phyloP scores from a whole-genome alignment of 2,329 filamentous ascomycete genomes.

The Didymellaceae sp. region DNA sequence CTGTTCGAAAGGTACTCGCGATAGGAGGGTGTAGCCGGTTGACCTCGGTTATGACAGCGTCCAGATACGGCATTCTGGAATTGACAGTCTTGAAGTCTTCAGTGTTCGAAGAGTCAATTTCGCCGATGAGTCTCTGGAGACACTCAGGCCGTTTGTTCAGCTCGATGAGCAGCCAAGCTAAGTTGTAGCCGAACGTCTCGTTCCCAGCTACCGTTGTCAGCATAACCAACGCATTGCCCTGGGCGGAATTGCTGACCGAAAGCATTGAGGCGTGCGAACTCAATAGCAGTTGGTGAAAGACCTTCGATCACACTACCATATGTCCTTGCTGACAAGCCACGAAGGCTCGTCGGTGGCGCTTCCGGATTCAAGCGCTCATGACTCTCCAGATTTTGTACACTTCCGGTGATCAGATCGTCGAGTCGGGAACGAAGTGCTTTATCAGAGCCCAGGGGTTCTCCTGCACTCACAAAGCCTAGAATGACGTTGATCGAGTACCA shows the following conservation, averaged over 20 bases:
- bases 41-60: neutral
- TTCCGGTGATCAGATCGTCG: neutral
- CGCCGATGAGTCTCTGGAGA: neutral
- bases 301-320: neutral
- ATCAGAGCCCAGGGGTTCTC: neutral
- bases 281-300: conserved; percentile 1
- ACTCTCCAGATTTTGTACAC: neutral
- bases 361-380: neutral
- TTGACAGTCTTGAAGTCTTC: conserved; percentile 1
- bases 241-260: neutral
- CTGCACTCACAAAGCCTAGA: neutral
- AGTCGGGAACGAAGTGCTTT: neutral
- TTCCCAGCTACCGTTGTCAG: neutral
- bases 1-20: conserved; percentile 2
- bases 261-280: conserved; percentile 2
- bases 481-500: conserved; percentile 1
- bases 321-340: neutral
- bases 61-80: neutral
- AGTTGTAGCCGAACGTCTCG: conserved; percentile 1
- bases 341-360: conserved; percentile 1
- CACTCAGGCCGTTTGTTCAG: neutral
- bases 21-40: neutral
- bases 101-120: neutral
- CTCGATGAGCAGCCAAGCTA: conserved; percentile 2
- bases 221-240: neutral